Base-by-base conservation (phyloP, 1,284 basidiomycete genomes). In the Pisolithus thermaeus region DNA sequence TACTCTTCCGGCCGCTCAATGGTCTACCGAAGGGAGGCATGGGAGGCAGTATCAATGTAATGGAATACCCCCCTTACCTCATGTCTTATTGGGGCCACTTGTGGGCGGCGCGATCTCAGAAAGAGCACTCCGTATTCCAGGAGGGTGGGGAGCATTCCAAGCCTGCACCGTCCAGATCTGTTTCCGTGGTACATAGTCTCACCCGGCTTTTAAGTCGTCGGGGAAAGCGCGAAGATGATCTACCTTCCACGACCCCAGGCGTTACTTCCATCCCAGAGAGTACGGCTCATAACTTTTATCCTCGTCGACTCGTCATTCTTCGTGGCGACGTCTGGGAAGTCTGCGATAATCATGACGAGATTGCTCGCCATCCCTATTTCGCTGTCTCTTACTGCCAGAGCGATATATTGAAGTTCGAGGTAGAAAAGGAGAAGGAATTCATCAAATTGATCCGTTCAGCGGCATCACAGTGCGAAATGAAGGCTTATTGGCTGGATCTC, bases 401-500 rank as follows among this genome's bases (percentile, higher is more conserved):
- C 0, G 58, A 59, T 16, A 43, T 59, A 7, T 57, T 50, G 22
- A 37, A 42, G 6, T 4, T 39, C 12, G 57, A 51, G 11, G 12
- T 2, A 3, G 30, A 12, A 12, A 11, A 32, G 3, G 30, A 32
- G 7, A 38, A 39, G 1, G 1, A 3, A 5, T 61, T 61, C 16
- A 39, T 20, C 25, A n/a, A 52, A 2, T 49, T 43, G 27, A 51
- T 61, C 42, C 54, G 49, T 8, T 18, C 27, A 2, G 45, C 45
- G 0, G 37, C 43, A 14, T 23, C 52, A 8, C 41, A 16, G 25
- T n/a, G 35, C 25, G 47, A 47, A 7, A 46, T 52, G 28, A 1
- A 49, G 3, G 58, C 59, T 1, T 59, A 61, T 35, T 59, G 59
- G 58, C 43, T 51, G 12, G 58, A 59, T 23, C 16, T 57, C 43